Conservation (phyloP, 176 grass and related monocot species). For the Coix lacrymajobi region DNA sequence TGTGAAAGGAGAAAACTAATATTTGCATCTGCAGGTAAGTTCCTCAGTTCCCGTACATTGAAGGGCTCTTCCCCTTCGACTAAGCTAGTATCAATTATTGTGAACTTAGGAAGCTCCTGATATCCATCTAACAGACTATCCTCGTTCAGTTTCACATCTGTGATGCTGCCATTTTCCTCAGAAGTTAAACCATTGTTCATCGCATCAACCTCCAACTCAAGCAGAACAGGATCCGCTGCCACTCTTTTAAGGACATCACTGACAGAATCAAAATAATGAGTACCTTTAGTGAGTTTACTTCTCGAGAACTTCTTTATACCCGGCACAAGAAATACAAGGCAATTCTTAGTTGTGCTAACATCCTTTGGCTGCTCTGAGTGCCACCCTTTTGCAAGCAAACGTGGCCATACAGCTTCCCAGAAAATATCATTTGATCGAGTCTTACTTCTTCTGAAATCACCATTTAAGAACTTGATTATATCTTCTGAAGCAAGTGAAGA, state of each 20-base stretch:
- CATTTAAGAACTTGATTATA: slow-evolving; percentile 94
- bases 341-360: slow-evolving; percentile 55
- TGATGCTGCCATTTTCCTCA: slow-evolving; percentile 30
- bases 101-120: slow-evolving; percentile 72
- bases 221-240: slow-evolving; percentile 53
- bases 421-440: slow-evolving; percentile 90
- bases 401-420: slow-evolving; percentile 97
- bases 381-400: slow-evolving; percentile 91
- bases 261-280: slow-evolving; percentile 91
- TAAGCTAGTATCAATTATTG: slow-evolving; percentile 87
- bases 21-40: slow-evolving; percentile 59
- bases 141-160: slow-evolving; percentile 27
- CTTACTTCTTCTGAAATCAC: slow-evolving; percentile 93
- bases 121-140: slow-evolving; percentile 41
- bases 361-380: slow-evolving; percentile 93
- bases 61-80: slow-evolving; percentile 55
- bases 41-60: slow-evolving; percentile 68
- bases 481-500: slow-evolving; percentile 67
- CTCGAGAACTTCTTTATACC: slow-evolving; percentile 82
- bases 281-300: slow-evolving; percentile 65
- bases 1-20: slow-evolving; percentile 24
- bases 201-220: slow-evolving; percentile 62
- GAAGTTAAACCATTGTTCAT: slow-evolving; percentile 7
- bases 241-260: slow-evolving; percentile 86
- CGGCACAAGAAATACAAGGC: slow-evolving; percentile 60